Conservation (phyloP, 108 stramenopile genomes). For the Skeletonema potamos region DNA sequence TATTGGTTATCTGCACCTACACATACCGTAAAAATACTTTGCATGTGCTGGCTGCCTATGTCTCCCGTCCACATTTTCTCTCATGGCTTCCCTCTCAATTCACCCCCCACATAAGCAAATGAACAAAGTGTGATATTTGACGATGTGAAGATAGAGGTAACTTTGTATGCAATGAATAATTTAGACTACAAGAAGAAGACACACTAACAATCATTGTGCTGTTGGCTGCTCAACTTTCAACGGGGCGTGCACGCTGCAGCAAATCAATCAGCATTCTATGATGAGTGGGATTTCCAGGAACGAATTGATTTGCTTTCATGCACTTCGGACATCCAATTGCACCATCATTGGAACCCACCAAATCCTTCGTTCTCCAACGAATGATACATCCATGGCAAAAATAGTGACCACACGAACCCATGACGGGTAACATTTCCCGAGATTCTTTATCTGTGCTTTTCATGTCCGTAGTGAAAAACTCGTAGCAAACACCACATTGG, state of each 20-base stretch:
- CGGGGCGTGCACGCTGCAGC: background rate
- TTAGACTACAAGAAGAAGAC: too few species aligned
- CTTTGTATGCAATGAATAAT: too few species aligned
- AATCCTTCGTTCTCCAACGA: background rate
- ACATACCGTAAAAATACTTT: too few species aligned
- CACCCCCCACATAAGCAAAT: too few species aligned
- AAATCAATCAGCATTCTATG: conserved; percentile 9
- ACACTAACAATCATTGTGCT: too few species aligned
- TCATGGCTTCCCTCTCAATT: too few species aligned
- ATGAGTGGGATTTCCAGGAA: background rate
- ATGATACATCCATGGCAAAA: conserved; percentile 1
- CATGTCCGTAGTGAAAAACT: background rate
- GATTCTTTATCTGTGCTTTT: background rate
- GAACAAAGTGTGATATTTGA: too few species aligned
- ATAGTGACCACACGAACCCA: conserved; percentile 1
- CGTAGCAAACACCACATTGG: background rate
- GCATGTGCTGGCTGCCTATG: too few species aligned
- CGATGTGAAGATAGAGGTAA: too few species aligned
- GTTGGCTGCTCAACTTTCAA: background rate
- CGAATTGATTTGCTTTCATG: background rate
- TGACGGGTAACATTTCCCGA: background rate
- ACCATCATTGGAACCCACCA: background rate
- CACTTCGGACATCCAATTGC: background rate
- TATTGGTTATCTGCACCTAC: too few species aligned
- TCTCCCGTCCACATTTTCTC: too few species aligned